Evolutionary conservation across 1,284 basidiomycete species (phyloP).

Genomic region (Pseudozyma sp.): DNA sequence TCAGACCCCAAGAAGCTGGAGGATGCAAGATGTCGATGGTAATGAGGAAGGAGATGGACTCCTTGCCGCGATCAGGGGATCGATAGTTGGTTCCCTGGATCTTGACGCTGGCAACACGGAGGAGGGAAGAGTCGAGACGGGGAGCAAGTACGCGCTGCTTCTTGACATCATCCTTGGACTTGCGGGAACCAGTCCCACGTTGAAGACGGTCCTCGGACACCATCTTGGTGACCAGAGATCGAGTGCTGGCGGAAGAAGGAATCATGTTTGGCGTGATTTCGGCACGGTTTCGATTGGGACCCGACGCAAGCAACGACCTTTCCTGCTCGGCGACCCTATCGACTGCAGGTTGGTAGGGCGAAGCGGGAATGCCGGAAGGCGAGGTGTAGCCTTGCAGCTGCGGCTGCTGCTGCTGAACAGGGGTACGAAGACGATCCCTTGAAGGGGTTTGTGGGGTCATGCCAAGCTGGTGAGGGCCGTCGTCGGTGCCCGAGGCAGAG

Average conservation of each 20-base stretch:
- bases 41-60: slow-evolving; percentile 85
- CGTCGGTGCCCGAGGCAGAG: slow-evolving; percentile 48
- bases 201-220: slow-evolving; percentile 29
- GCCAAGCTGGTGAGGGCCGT: slow-evolving; percentile 15
- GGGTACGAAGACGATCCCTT: slow-evolving; percentile 19
- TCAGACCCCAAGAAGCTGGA: slow-evolving; percentile 70
- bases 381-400: slow-evolving; percentile 1
- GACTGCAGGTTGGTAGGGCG: slow-evolving; percentile 18
- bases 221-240: slow-evolving; percentile 36
- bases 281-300: slow-evolving; percentile 42
- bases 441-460: slow-evolving; percentile 11
- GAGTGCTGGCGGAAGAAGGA: slow-evolving; percentile 43
- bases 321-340: slow-evolving; percentile 37
- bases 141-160: slow-evolving; percentile 44
- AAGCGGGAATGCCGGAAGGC: slow-evolving; percentile 22
- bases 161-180: slow-evolving; percentile 31
- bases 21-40: slow-evolving; percentile 60
- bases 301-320: slow-evolving; percentile 42
- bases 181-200: slow-evolving; percentile 25
- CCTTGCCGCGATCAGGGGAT: slow-evolving; percentile 85
- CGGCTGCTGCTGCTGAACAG: slow-evolving; percentile 21
- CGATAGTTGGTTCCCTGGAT: slow-evolving; percentile 77
- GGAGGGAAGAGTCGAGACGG: slow-evolving; percentile 57
- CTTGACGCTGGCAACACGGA: slow-evolving; percentile 56
- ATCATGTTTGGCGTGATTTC: slow-evolving; percentile 41